Conservation (phyloP, 2,329 filamentous ascomycete species). For the Verticillium zaregamsianum region DNA sequence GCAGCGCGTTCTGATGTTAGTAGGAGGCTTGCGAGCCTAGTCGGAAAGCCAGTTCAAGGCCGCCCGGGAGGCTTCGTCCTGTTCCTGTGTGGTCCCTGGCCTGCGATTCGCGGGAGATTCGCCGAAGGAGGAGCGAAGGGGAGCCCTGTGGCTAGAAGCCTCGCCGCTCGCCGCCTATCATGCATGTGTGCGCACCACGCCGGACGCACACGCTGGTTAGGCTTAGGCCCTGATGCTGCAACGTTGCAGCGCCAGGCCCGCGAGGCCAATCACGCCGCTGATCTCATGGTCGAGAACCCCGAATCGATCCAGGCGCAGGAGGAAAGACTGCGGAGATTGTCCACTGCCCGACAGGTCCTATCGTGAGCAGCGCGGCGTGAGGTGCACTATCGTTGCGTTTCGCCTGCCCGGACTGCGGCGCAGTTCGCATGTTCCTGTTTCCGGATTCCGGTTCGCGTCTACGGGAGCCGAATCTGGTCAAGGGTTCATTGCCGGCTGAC, state of each 20-base stretch:
- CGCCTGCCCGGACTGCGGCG: neutral
- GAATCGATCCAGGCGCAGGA: neutral
- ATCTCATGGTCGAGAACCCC: slow-evolving; percentile 2
- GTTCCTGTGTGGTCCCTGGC: neutral
- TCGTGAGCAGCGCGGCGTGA: neutral
- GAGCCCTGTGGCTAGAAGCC: neutral
- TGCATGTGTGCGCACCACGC: neutral
- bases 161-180: neutral
- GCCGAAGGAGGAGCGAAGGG: neutral
- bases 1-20: neutral
- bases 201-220: neutral
- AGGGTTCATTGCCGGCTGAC: neutral
- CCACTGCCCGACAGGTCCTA: neutral
- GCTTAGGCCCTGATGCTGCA: slow-evolving; percentile 1
- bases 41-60: neutral
- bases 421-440: neutral
- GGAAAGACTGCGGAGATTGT: neutral
- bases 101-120: slow-evolving; percentile 1
- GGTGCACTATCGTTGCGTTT: neutral
- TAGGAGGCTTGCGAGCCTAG: neutral
- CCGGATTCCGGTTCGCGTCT: neutral
- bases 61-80: neutral
- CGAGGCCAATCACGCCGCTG: slow-evolving; percentile 1
- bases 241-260: neutral
- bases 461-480: neutral